Percentiles rank a stretch among this genome's conserved stretches.
These are phyloP conservation scores for Boletus edulis DNA, from an alignment of 768 basidiomycete genomes.

Conservation along the genomic window DNA sequence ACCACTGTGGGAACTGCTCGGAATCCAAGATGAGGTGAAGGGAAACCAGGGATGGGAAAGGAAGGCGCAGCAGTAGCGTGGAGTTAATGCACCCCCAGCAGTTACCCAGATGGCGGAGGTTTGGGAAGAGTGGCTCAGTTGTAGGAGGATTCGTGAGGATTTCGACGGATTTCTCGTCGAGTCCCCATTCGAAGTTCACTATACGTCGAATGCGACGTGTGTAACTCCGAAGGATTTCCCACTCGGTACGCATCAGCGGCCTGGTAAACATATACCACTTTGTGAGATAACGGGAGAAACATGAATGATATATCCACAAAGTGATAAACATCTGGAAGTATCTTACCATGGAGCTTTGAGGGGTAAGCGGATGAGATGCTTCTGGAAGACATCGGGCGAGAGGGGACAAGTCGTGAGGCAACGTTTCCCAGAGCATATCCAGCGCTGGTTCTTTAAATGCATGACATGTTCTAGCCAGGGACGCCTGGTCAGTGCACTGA, in stretches of 20 bases:
- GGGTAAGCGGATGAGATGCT: too few species aligned
- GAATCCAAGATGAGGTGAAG: too few species aligned
- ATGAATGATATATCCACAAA: too few species aligned
- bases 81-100: not conserved
- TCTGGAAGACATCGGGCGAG: not conserved
- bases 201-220: not conserved
- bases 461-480: not conserved
- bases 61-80: not conserved
- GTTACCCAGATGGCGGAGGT: not conserved
- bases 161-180: not conserved
- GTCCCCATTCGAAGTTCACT: accelerated
- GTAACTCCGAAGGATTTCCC: not conserved
- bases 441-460: not conserved
- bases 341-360: too few species aligned
- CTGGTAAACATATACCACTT: not conserved
- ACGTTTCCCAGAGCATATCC: not conserved
- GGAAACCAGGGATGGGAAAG: not conserved
- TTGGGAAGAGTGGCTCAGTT: not conserved
- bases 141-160: not conserved
- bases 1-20: too few species aligned
- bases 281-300: not conserved
- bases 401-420: not conserved
- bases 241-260: not conserved
- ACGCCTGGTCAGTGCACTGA: not conserved
- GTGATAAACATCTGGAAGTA: too few species aligned